These are phyloP conservation scores for Zygosaccharomyces pseudobailii DNA, from an alignment of 1,139 yeast genomes.

Conservation along the genomic window DNA sequence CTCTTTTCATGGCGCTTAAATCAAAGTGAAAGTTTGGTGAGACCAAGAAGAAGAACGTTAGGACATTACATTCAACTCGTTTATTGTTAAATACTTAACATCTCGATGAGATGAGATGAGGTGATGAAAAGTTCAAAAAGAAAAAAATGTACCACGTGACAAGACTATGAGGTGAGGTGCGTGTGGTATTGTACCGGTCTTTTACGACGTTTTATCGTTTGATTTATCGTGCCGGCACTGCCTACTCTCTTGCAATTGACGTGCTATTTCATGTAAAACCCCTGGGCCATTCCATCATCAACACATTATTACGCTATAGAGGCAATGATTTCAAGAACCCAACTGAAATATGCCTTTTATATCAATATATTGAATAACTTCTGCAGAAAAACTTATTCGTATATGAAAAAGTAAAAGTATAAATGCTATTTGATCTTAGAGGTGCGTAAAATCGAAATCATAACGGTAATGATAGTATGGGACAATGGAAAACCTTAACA, in stretches of 20 bases:
- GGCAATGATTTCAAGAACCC: background rate
- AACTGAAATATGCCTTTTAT: background rate
- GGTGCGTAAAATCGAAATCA: background rate
- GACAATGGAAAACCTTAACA: background rate
- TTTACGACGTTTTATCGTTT: background rate
- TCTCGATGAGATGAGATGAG: constrained; percentile 8
- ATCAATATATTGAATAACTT: background rate
- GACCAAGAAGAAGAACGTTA: background rate
- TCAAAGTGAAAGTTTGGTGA: background rate
- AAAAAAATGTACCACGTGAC: background rate
- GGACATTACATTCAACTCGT: background rate
- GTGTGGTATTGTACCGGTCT: background rate
- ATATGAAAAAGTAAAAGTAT: background rate
- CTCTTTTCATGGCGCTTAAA: background rate
- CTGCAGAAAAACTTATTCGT: background rate
- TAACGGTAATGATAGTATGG: background rate
- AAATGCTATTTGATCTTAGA: background rate
- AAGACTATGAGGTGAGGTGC: background rate
- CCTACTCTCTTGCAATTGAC: background rate
- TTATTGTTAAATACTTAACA: background rate
- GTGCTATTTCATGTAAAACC: background rate
- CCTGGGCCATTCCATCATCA: background rate
- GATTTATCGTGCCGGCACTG: background rate
- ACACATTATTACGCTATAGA: background rate
- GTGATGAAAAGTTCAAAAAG: constrained; percentile 2